A percentile compares a stretch with the other conserved stretches of the same genome.
phyloP scores from a whole-genome alignment of 805 yeast genomes.

The Saccharomycopsis schoenii region DNA sequence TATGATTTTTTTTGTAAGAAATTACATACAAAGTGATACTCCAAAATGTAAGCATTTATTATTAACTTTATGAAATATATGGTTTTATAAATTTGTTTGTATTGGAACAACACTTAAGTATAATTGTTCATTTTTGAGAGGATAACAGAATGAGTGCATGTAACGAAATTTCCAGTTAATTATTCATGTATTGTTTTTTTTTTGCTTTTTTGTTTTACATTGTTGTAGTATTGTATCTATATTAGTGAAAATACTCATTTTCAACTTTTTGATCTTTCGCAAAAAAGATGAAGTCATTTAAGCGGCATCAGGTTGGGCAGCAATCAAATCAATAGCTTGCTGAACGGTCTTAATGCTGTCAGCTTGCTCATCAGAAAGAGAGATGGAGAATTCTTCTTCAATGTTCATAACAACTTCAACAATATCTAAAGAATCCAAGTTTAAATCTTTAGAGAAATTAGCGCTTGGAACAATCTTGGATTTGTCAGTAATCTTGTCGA shows the following conservation, averaged over 20 bases:
- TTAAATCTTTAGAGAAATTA: constrained; percentile 44
- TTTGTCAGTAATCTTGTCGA: constrained; percentile 33
- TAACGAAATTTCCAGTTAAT: no score
- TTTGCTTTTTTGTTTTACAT: no score
- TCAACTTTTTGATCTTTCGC: not conserved
- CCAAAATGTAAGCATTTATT: no score
- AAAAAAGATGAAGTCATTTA: constrained; percentile 13
- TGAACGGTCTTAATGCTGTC: constrained; percentile 90
- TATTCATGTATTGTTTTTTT: no score
- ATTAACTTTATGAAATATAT: no score
- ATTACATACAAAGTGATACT: no score
- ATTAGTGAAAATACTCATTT: not conserved
- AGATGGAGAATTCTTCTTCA: constrained; percentile 84
- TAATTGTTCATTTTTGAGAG: no score
- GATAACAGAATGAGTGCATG: no score
- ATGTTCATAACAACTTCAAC: constrained; percentile 94
- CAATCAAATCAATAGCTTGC: constrained; percentile 84
- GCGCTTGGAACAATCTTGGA: constrained; percentile 28
- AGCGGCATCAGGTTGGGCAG: constrained; percentile 46
- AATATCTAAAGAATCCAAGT: constrained; percentile 80
- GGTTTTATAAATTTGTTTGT: no score
- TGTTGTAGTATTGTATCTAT: not conserved
- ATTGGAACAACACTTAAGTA: no score
- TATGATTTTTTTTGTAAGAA: no score
- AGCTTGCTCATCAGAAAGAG: constrained; percentile 82